phyloP scores from a whole-genome alignment of 352 stramenopile species.

The Plasmopara viticola region DNA sequence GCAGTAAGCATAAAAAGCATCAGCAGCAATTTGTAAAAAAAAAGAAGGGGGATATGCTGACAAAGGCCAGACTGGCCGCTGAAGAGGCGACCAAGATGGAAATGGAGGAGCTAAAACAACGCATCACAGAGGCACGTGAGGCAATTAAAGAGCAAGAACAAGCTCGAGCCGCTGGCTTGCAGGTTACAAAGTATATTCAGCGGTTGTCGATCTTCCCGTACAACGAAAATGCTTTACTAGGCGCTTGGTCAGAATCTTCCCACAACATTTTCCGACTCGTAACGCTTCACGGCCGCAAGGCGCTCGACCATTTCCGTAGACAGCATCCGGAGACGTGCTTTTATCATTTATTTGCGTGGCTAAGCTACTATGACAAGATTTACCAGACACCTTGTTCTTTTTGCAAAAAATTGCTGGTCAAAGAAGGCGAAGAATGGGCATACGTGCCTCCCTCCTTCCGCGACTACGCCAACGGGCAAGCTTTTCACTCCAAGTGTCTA shows the following conservation, averaged over 20 bases:
- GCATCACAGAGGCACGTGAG: slow-evolving; percentile 71
- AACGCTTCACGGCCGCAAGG: slow-evolving; percentile 69
- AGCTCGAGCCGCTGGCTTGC: slow-evolving; percentile 52
- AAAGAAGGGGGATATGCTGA: slow-evolving; percentile 84
- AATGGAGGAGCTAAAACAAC: slow-evolving; percentile 81
- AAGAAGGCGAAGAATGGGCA: slow-evolving; percentile 73
- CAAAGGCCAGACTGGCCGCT: slow-evolving; percentile 77
- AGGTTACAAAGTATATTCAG: slow-evolving; percentile 85
- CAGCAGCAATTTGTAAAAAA: slow-evolving; percentile 81
- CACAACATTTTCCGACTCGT: slow-evolving; percentile 77
- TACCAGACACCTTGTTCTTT: slow-evolving; percentile 81
- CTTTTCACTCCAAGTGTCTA: slow-evolving; percentile 81
- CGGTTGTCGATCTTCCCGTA: slow-evolving; percentile 72
- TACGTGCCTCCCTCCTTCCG: slow-evolving; percentile 82
- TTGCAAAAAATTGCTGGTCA: slow-evolving; percentile 82
- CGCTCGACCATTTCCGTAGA: slow-evolving; percentile 76
- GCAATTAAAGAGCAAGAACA: slow-evolving; percentile 79
- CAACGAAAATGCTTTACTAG: slow-evolving; percentile 70
- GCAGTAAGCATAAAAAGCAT: slow-evolving; percentile 83
- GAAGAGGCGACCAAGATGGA: slow-evolving; percentile 85
- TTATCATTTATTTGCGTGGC: slow-evolving; percentile 83
- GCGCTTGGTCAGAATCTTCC: slow-evolving; percentile 75
- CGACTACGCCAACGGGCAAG: slow-evolving; percentile 74
- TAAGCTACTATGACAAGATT: slow-evolving; percentile 85
- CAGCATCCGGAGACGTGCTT: slow-evolving; percentile 83